Base-by-base conservation (phyloP, 179 eudicot genomes). In the Patellifolia procumbens region DNA sequence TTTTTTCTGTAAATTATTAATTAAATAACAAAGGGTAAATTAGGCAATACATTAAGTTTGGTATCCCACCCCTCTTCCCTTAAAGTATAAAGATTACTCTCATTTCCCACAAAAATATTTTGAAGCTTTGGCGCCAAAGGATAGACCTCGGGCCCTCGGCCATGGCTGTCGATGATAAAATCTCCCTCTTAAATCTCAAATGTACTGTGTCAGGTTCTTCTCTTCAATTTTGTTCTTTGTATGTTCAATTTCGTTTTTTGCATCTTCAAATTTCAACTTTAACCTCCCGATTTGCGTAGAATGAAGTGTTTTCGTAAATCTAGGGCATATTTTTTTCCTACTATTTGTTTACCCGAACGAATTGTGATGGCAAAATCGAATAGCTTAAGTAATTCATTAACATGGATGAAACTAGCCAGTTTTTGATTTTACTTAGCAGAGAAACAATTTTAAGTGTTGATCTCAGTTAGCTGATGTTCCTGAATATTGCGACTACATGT, bases 101-200 rank as follows among this genome's bases (percentile, higher is more conserved):
- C n/a, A n/a, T n/a, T n/a, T n/a, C n/a, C n/a, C n/a, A n/a, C n/a
- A 39, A 39, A 53, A 26, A 58, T 15, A 58, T 58, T 58, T 58
- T 39, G 63, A 58, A 58, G 63, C 32, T 68, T n/a, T 68, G 72
- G 72, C 72, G 72, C 72, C 72, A 68, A 68, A 24, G 35, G 34
- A 46, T 11, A 68, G 32, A 2, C 26, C 7, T 22, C 3, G 0
- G 60, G 8, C 3, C 60, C 26, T 55, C 60, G 24, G 15, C 28
- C 60, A 55, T n/a, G 4, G 60, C 9, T n/a, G 28, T 7, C 28
- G 22, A 24, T 10, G 17, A 58, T 58, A n/a, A n/a, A n/a, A n/a
- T n/a, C n/a, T 58, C 17, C 63, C 31, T 58, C 63, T 58, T 17
- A 58, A 58, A 58, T 24, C 26, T 39, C 51, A 66, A 10, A 39